These are phyloP conservation scores for Venustampulla echinocandica DNA, from an alignment of 495 filamentous ascomycete genomes.

Conservation along the genomic window DNA sequence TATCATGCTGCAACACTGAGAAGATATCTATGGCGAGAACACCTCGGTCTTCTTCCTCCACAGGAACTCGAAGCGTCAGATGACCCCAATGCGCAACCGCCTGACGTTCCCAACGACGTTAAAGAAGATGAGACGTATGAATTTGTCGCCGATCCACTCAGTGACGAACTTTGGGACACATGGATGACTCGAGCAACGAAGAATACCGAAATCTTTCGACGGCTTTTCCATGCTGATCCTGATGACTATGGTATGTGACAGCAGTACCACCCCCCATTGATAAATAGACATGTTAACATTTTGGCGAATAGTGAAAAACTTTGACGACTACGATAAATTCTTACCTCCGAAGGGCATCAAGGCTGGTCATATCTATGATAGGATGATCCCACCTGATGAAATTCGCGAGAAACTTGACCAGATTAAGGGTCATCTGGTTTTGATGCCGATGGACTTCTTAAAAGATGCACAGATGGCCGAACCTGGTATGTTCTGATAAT, in stretches of 20 bases:
- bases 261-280: background rate
- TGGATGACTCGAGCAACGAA: slow-evolving; percentile 70
- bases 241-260: slow-evolving; percentile 61
- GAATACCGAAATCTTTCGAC: slow-evolving; percentile 78
- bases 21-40: slow-evolving; percentile 84
- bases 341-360: slow-evolving; percentile 60
- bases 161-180: slow-evolving; percentile 71
- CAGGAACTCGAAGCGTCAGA: slow-evolving; percentile 61
- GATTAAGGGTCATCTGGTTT: slow-evolving; percentile 85
- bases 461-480: slow-evolving; percentile 85
- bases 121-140: slow-evolving; percentile 57
- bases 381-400: slow-evolving; percentile 57
- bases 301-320: slow-evolving; percentile 55
- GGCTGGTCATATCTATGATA: slow-evolving; percentile 77
- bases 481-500: slow-evolving; percentile 47
- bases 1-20: slow-evolving; percentile 73
- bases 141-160: slow-evolving; percentile 74
- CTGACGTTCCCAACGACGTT: slow-evolving; percentile 62
- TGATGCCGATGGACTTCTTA: slow-evolving; percentile 89
- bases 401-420: slow-evolving; percentile 66
- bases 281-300: slow-evolving; percentile 7
- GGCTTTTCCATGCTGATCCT: slow-evolving; percentile 88
- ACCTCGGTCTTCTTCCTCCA: slow-evolving; percentile 72
- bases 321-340: slow-evolving; percentile 80
- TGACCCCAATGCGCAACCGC: slow-evolving; percentile 76